Evolutionary conservation across 2,329 filamentous ascomycete genomes (phyloP).

Genomic region (Byssochlamys sp.): DNA sequence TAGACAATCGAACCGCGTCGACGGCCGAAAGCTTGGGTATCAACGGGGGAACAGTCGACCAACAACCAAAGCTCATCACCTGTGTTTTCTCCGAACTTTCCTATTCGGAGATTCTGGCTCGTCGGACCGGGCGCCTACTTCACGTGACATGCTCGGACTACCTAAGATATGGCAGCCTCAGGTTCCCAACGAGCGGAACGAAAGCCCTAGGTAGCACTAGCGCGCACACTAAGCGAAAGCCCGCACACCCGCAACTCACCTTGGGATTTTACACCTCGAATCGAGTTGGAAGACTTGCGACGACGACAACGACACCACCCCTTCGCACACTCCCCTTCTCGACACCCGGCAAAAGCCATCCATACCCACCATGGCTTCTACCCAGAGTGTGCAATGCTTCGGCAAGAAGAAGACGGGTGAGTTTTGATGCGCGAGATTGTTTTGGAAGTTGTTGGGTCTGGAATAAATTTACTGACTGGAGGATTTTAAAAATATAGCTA

Average conservation of each 20-base stretch:
- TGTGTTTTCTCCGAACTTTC: not conserved
- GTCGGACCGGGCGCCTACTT: not conserved
- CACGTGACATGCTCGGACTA: constrained; percentile 18
- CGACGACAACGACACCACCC: constrained; percentile 28
- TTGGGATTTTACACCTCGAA: constrained; percentile 23
- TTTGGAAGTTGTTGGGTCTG: not conserved
- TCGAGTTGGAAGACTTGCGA: constrained; percentile 11
- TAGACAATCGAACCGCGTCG: not conserved
- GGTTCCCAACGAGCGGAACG: not conserved
- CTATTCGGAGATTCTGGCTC: not conserved
- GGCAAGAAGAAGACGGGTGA: constrained; percentile 84
- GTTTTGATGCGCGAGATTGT: constrained; percentile 10
- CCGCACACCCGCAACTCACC: constrained; percentile 21
- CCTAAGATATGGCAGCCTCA: not conserved
- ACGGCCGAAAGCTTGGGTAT: constrained; percentile 1
- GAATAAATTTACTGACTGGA: constrained; percentile 21
- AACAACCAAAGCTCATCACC: not conserved
- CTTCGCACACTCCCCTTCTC: constrained; percentile 24
- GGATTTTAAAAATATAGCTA: constrained; percentile 45
- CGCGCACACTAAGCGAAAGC: constrained; percentile 33
- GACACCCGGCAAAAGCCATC: constrained; percentile 32
- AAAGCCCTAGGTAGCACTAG: constrained; percentile 24
- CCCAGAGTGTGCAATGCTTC: constrained; percentile 91
- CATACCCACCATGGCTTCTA: constrained; percentile 59
- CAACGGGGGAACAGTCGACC: not conserved